These are phyloP conservation scores for Glycine soja DNA, from an alignment of 306 rosid genomes.

Conservation along the genomic window DNA sequence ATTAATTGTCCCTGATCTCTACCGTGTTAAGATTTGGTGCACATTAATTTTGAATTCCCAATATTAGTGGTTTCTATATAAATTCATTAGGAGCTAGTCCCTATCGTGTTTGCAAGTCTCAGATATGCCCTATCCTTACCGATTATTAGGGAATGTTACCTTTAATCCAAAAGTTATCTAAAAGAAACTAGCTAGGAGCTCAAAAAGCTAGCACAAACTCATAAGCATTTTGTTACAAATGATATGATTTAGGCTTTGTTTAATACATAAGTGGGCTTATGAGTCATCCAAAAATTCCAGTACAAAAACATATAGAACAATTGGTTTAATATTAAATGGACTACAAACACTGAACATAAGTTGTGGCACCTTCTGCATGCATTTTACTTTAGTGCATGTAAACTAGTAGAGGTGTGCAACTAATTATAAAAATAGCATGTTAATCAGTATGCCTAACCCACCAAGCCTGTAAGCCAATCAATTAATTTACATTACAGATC, in stretches of 20 bases:
- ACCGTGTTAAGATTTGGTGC: no score
- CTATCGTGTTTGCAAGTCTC: no score
- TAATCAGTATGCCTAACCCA: conserved; percentile 38
- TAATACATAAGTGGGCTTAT: background rate
- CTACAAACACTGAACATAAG: conserved; percentile 7
- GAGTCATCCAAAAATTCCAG: background rate
- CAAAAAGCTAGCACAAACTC: no score
- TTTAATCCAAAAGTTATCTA: background rate
- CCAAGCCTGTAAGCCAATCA: conserved; percentile 32
- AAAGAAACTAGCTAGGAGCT: background rate
- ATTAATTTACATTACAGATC: background rate
- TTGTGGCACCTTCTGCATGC: background rate
- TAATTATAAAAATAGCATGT: background rate
- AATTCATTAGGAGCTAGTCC: no score
- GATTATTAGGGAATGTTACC: conserved; percentile 18
- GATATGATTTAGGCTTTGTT: background rate
- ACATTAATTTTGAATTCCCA: no score
- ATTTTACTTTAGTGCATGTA: conserved; percentile 28
- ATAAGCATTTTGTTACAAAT: background rate
- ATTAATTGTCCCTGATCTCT: no score
- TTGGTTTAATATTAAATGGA: background rate
- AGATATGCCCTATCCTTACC: background rate
- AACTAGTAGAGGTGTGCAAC: background rate
- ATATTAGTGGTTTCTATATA: no score
- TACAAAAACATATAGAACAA: no score